Evolutionary conservation across 495 filamentous ascomycete genomes (phyloP).

Genomic region (Pyrenula massariospora): DNA sequence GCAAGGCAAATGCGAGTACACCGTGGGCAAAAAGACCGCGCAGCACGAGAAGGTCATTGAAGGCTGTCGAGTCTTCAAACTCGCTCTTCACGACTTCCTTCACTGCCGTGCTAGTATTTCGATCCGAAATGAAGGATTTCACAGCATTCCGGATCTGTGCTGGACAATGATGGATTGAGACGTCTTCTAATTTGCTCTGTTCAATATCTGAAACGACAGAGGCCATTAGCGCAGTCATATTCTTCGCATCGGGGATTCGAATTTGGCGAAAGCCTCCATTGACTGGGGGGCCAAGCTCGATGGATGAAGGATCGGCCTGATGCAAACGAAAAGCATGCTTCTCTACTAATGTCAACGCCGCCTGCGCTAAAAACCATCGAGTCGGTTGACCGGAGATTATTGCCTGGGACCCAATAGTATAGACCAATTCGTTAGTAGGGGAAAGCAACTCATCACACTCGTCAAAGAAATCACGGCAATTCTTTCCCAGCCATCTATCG

Average conservation of each 20-base stretch:
- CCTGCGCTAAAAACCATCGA: slow-evolving; percentile 49
- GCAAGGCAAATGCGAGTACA: slow-evolving; percentile 41
- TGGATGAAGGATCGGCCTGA: slow-evolving; percentile 14
- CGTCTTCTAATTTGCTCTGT: slow-evolving; percentile 6
- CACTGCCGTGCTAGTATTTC: background rate
- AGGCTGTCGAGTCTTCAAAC: slow-evolving; percentile 3
- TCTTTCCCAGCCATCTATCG: slow-evolving; percentile 26
- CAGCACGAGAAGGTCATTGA: slow-evolving; percentile 37
- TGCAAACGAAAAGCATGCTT: slow-evolving; percentile 11
- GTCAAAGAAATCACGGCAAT: slow-evolving; percentile 46
- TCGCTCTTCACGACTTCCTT: background rate
- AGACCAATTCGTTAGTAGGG: slow-evolving; percentile 51
- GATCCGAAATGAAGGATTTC: background rate
- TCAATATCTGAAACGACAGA: background rate
- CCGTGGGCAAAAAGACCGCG: slow-evolving; percentile 48
- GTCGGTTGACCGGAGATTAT: slow-evolving; percentile 42
- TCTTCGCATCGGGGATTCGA: slow-evolving; percentile 10
- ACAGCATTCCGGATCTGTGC: slow-evolving; percentile 4
- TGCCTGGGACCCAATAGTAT: slow-evolving; percentile 50
- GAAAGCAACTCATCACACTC: slow-evolving; percentile 57
- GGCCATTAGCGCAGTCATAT: slow-evolving; percentile 3
- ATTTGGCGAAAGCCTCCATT: slow-evolving; percentile 11
- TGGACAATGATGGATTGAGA: slow-evolving; percentile 8
- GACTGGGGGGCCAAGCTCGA: slow-evolving; percentile 20
- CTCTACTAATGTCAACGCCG: slow-evolving; percentile 35